Base-by-base conservation (phyloP, 2,329 filamentous ascomycete genomes). In the Aspergillus sojae region DNA sequence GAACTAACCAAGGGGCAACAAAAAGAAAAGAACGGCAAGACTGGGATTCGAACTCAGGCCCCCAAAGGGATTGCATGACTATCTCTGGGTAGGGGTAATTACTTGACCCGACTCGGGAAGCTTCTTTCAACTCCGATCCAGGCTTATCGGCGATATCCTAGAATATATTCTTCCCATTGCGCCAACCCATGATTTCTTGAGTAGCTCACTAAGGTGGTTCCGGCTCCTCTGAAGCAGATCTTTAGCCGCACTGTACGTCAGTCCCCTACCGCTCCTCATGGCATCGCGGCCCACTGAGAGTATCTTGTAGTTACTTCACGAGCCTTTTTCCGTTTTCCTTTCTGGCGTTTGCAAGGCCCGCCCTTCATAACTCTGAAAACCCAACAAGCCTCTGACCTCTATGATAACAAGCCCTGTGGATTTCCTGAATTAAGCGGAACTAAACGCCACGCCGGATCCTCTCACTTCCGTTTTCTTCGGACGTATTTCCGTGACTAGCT, bases 21-120 rank as follows among this genome's bases (percentile, higher is more conserved):
- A 30, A 50, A 50, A 28, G 26, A 28, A 32, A 52, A 28, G 28
- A 32, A 32, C 26, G 19, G 34, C 48, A 52, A 34, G 28, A 52
- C 48, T 21, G 48, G 34, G 48, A 52, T 52, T 52, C 48, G 48
- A 52, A 52, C 48, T 52, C 48, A 21, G 19, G 48, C 48, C 28
- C 28, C 19, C 48, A 28, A 34, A 52, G 19, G 28, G 48, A 34
- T 21, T 32, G 28, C 9, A 52, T 52, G 12, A 32, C 48, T 52
- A 52, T 52, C 28, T 14, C 9, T 34, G 32, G 10, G 19, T 52
- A 32, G 5, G 26, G 26, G 26, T 28, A 28, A 5, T 28, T 28
- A 28, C 26, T 28, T 28, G 26, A 7, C 26, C 26, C 26, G 5
- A 28, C 26, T 28, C 5, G 26, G 26, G 26, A 28, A 41, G 39